phyloP scores from a whole-genome alignment of 164 flowering plant genomes.

The Pachysandra terminalis region DNA sequence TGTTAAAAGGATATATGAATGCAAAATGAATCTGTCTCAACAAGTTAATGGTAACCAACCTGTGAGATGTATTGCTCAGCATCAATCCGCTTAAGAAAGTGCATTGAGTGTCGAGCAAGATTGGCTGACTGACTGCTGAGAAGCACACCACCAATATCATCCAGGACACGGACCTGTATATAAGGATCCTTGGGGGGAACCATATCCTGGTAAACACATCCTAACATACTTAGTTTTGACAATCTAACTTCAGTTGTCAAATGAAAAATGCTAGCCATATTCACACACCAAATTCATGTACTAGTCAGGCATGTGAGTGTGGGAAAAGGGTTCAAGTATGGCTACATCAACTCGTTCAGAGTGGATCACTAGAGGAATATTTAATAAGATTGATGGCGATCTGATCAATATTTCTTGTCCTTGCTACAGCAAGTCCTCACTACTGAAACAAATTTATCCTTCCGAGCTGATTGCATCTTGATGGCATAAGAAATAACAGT shows the following conservation, averaged over 20 bases:
- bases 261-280: no score
- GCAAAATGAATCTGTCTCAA: neutral
- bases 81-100: slow-evolving; percentile 84
- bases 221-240: slow-evolving; percentile 1
- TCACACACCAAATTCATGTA: no score
- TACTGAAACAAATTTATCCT: no score
- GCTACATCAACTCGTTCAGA: neutral
- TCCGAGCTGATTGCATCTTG: no score
- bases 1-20: neutral
- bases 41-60: slow-evolving; percentile 28
- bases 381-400: no score
- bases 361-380: neutral
- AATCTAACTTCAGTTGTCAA: no score
- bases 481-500: no score
- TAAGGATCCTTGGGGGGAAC: slow-evolving; percentile 98
- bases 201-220: slow-evolving; percentile 62
- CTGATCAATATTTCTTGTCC: no score
- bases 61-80: slow-evolving; percentile 87
- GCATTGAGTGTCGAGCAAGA: slow-evolving; percentile 77
- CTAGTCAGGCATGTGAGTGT: neutral
- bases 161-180: slow-evolving; percentile 87
- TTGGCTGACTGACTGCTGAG: slow-evolving; percentile 68
- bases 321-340: neutral
- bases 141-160: slow-evolving; percentile 71
- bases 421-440: no score